phyloP scores from a whole-genome alignment of 2,329 filamentous ascomycete genomes.

The Exutisphaerella laricina region DNA sequence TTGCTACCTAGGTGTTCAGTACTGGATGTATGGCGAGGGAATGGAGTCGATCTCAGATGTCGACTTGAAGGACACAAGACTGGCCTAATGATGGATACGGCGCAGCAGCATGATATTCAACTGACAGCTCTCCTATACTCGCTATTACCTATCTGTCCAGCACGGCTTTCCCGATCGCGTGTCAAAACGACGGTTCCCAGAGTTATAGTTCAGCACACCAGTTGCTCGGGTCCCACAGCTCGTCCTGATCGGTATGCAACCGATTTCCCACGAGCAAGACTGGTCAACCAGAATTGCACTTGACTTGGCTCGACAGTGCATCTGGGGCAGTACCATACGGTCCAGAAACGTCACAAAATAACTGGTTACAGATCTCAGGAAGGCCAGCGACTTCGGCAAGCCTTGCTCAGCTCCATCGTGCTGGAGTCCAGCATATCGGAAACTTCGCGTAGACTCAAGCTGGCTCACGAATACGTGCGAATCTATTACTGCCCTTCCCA shows the following conservation, averaged over 20 bases:
- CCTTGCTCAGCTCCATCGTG: neutral
- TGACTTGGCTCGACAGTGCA: neutral
- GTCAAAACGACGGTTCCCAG: too few relatives aligned
- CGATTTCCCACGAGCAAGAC: too few relatives aligned
- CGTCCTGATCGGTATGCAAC: too few relatives aligned
- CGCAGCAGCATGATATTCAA: neutral
- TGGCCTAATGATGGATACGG: constrained; percentile 20
- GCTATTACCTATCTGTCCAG: neutral
- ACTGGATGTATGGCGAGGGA: constrained; percentile 61
- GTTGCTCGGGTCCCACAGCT: too few relatives aligned
- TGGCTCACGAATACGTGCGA: neutral
- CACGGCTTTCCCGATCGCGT: neutral
- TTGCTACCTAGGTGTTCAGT: constrained; percentile 67
- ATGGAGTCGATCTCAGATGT: constrained; percentile 21
- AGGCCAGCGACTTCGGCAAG: neutral
- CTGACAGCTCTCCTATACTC: neutral
- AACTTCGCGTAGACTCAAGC: neutral
- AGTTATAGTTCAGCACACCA: too few relatives aligned
- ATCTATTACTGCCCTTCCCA: neutral
- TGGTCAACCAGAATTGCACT: too few relatives aligned
- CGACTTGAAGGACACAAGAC: constrained; percentile 24
- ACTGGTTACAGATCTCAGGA: neutral
- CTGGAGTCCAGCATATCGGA: too few relatives aligned
- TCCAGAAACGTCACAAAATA: neutral
- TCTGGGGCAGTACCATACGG: neutral